Conservation (phyloP, 176 grass and related monocot species). For the Elymus sibiricus region DNA sequence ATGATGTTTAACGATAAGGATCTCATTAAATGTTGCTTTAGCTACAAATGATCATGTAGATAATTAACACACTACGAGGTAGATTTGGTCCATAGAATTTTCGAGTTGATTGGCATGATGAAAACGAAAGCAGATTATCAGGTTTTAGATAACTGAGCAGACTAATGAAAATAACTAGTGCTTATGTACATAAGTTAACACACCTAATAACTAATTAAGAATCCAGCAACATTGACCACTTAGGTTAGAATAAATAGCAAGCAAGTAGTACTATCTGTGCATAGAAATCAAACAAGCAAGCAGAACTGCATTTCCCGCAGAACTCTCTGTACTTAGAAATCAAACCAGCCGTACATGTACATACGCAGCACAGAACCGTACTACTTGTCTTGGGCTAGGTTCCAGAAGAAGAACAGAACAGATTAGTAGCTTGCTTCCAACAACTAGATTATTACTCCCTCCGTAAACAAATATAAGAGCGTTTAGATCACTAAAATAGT, state of each 20-base stretch:
- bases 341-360: background rate
- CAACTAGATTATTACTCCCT: background rate
- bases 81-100: background rate
- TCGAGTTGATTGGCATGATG: background rate
- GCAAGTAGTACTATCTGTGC: too few relatives aligned
- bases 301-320: too few relatives aligned
- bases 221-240: background rate
- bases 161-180: background rate
- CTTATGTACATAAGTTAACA: background rate
- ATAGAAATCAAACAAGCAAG: too few relatives aligned
- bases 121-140: background rate
- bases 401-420: background rate
- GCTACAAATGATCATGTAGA: background rate
- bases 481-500: too few relatives aligned
- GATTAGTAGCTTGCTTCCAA: background rate
- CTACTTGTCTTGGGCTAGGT: background rate
- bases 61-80: background rate
- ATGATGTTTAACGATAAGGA: background rate
- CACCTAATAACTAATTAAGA: background rate
- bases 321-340: background rate
- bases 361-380: background rate
- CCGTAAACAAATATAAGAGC: too few relatives aligned
- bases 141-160: background rate
- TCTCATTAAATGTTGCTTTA: background rate
- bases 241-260: too few relatives aligned